Percentiles rank a stretch among this genome's conserved stretches.
Evolutionary conservation across 768 basidiomycete species (phyloP).

Genomic region (Suillus placidus): DNA sequence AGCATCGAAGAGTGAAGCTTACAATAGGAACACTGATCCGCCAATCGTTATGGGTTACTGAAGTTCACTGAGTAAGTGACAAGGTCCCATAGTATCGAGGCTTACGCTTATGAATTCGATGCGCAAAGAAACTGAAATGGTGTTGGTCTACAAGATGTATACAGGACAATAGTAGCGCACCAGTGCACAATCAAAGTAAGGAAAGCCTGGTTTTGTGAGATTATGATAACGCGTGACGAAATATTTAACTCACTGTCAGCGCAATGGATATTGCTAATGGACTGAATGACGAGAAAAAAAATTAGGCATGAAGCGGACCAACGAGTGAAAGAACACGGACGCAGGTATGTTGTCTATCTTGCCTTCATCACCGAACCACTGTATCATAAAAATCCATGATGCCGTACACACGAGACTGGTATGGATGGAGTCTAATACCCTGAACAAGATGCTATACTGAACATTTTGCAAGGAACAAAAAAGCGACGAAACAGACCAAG

Average conservation of each 20-base stretch:
- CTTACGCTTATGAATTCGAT: slow-evolving; percentile 46
- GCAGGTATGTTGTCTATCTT: slow-evolving; percentile 47
- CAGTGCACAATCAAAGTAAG: slow-evolving; percentile 55
- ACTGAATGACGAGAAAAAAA: slow-evolving; percentile 1
- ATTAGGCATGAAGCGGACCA: neutral
- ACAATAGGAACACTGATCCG: slow-evolving; percentile 37
- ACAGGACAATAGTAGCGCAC: slow-evolving; percentile 26
- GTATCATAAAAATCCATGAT: slow-evolving; percentile 47
- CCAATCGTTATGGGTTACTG: slow-evolving; percentile 33
- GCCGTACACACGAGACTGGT: slow-evolving; percentile 43
- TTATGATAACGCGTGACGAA: slow-evolving; percentile 8
- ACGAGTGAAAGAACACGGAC: slow-evolving; percentile 27
- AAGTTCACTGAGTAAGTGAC: neutral
- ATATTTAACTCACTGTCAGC: slow-evolving; percentile 30
- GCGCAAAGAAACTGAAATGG: slow-evolving; percentile 37
- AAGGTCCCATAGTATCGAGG: neutral
- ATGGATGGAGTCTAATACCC: slow-evolving; percentile 42
- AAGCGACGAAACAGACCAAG: slow-evolving; percentile 23
- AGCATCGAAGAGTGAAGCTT: slow-evolving; percentile 20
- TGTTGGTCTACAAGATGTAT: neutral
- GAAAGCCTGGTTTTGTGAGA: slow-evolving; percentile 40
- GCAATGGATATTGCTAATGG: slow-evolving; percentile 27
- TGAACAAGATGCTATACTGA: slow-evolving; percentile 9
- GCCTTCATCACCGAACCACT: slow-evolving; percentile 40
- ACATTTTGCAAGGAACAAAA: neutral